Percentiles rank a stretch among this genome's conserved stretches.
Evolutionary conservation across 2,329 filamentous ascomycete genomes (phyloP).

Genomic region (Botrytis tulipae): DNA sequence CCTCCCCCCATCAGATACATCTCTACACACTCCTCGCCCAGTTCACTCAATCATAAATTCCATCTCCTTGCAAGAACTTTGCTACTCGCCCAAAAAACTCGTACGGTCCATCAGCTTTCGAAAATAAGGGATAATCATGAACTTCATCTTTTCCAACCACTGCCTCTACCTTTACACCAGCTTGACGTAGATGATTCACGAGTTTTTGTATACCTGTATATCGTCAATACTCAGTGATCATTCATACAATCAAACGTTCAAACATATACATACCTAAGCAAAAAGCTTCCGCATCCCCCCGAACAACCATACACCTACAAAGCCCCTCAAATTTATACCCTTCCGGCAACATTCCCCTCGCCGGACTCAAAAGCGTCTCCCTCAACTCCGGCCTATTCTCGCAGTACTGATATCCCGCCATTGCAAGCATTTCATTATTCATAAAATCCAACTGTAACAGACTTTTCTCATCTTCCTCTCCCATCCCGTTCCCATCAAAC

Average conservation of each 20-base stretch:
- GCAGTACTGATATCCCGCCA: not conserved
- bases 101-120: not conserved
- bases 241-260: too few relatives aligned
- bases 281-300: not conserved
- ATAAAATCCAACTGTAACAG: not conserved
- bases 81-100: not conserved
- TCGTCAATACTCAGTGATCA: not conserved
- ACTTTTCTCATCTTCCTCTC: not conserved
- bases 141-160: not conserved
- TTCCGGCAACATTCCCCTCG: not conserved
- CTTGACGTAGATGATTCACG: not conserved
- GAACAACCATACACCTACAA: constrained; percentile 1
- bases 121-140: not conserved
- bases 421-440: not conserved
- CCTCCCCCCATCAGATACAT: not conserved
- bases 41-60: not conserved
- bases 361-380: not conserved
- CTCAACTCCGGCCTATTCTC: not conserved
- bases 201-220: not conserved
- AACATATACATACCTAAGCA: not conserved
- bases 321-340: not conserved
- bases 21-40: not conserved
- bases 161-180: not conserved
- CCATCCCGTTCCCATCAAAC: not conserved
- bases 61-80: not conserved